A percentile compares a stretch with the other conserved stretches of the same genome.
phyloP scores from a whole-genome alignment of 176 grass and related monocot species.

The sorghum (Sorghum bicolor) region Sorghum_bicolor_NCBIv3 NC_012875.2:59772501-59773000 shows the following conservation, averaged over 20 bases:
- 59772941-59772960: background rate
- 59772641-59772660: too few relatives aligned
- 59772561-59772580: background rate
- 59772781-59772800: background rate
- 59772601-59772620: background rate
- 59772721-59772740: too few relatives aligned
- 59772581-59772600: background rate
- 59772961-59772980: background rate
- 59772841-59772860: background rate
- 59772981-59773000: background rate
- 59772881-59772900: background rate
- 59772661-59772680: too few relatives aligned
- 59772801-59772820: background rate
- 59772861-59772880: background rate
- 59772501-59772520: background rate
- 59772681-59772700: too few relatives aligned
- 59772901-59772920: background rate
- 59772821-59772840: background rate
- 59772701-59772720: too few relatives aligned
- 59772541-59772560: background rate
- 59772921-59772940: background rate
- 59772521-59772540: background rate
- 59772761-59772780: background rate
- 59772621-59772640: background rate
- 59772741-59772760: too few relatives aligned